phyloP scores from a whole-genome alignment of 1,284 basidiomycete genomes.

The Tilletiopsis washingtonensis region DNA sequence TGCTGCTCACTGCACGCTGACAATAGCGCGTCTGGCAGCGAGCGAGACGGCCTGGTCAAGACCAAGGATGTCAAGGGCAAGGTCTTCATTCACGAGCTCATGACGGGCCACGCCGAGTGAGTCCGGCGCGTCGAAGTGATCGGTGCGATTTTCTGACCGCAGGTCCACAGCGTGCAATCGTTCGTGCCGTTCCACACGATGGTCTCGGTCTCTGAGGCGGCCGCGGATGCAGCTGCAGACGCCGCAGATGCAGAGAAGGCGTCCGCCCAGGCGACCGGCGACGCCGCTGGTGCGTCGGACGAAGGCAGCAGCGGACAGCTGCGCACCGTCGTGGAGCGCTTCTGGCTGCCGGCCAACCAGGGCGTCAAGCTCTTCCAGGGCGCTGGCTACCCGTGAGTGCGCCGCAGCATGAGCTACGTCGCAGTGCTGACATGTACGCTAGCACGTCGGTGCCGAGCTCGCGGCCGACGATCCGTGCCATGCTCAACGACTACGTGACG shows the following conservation, averaged over 20 bases:
- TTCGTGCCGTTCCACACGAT: no score
- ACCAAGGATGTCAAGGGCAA: conserved; percentile 6
- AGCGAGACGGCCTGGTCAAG: conserved; percentile 5
- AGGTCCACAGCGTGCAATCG: no score
- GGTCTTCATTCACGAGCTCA: not conserved
- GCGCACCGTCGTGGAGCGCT: conserved; percentile 2
- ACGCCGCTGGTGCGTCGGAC: not conserved
- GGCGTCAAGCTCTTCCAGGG: conserved; percentile 6
- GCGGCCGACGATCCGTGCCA: conserved; percentile 1
- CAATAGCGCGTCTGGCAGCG: no score
- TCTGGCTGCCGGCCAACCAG: conserved; percentile 1
- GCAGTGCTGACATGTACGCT: not conserved
- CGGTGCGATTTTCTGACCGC: no score
- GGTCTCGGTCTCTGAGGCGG: no score
- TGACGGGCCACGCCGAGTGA: conserved; percentile 3
- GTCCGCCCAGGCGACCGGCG: no score
- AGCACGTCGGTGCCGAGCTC: conserved; percentile 1
- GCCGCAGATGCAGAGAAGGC: no score
- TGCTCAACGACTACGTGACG: not conserved
- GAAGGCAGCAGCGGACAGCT: not conserved
- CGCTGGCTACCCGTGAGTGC: not conserved
- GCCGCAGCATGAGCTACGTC: not conserved
- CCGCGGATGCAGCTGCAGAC: not conserved
- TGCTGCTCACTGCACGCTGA: no score
- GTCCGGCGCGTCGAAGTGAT: no score